These are phyloP conservation scores for Amylostereum areolatum DNA, from an alignment of 1,284 basidiomycete genomes.

Conservation along the genomic window DNA sequence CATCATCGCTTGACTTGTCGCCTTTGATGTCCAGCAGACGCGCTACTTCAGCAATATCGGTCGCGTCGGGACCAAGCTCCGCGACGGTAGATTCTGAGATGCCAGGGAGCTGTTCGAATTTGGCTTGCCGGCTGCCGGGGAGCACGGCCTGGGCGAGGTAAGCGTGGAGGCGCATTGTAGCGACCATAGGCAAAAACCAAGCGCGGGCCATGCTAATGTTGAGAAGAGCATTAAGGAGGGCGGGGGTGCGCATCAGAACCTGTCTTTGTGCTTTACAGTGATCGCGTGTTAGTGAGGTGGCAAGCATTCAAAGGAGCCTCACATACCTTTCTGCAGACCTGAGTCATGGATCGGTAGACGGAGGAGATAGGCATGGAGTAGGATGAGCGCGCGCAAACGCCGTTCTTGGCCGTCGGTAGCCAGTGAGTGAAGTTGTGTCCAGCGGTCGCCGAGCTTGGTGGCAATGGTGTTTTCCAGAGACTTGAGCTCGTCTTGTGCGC, in stretches of 20 bases:
- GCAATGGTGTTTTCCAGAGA: conserved; percentile 55
- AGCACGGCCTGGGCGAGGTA: conserved; percentile 83
- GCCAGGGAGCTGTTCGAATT: conserved; percentile 73
- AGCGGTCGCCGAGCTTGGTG: conserved; percentile 43
- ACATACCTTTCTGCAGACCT: conserved; percentile 58
- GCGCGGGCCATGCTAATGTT: conserved; percentile 84
- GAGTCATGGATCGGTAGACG: conserved; percentile 59
- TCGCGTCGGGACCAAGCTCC: conserved; percentile 31
- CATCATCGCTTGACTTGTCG: conserved; percentile 50
- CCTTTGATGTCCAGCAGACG: conserved; percentile 46
- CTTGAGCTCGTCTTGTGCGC: conserved; percentile 39
- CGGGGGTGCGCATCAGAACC: conserved; percentile 65
- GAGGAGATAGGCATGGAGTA: conserved; percentile 86
- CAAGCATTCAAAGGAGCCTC: no score
- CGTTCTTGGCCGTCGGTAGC: conserved; percentile 31
- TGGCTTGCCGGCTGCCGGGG: conserved; percentile 39
- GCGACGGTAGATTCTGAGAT: conserved; percentile 49
- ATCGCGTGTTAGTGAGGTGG: conserved; percentile 1
- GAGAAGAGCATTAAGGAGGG: conserved; percentile 78
- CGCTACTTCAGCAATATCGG: conserved; percentile 42
- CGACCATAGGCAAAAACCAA: conserved; percentile 84
- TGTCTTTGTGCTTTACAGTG: conserved; percentile 52
- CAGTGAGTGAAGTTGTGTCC: conserved; percentile 39
- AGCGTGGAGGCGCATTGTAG: conserved; percentile 80
- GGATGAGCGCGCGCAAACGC: conserved; percentile 52